phyloP scores from a whole-genome alignment of 352 stramenopile genomes.

The Globisporangium splendens region DNA sequence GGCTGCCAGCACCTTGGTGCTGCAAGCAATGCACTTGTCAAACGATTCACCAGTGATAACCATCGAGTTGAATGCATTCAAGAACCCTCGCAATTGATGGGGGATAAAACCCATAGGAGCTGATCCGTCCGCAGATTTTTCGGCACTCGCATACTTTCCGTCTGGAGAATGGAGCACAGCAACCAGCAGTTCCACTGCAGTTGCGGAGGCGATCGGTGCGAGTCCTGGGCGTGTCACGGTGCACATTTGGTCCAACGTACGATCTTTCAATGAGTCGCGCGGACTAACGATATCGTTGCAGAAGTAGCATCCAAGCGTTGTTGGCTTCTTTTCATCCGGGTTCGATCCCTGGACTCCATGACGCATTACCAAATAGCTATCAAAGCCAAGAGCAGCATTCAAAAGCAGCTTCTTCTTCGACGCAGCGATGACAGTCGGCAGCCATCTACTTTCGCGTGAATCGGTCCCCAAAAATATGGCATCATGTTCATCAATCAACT shows the following conservation, averaged over 20 bases:
- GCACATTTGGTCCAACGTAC: conserved; percentile 99
- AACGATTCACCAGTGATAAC: conserved; percentile 90
- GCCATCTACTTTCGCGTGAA: conserved; percentile 97
- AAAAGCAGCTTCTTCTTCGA: conserved; percentile 90
- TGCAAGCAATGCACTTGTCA: conserved; percentile 95
- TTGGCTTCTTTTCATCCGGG: conserved; percentile 9
- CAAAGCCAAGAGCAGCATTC: conserved; percentile 88
- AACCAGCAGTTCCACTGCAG: conserved; percentile 96
- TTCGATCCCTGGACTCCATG: conserved; percentile 74
- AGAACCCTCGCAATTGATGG: conserved; percentile 94
- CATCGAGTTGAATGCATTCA: conserved; percentile 89
- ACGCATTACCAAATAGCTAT: conserved; percentile 98
- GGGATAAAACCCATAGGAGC: conserved; percentile 84
- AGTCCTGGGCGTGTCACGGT: conserved; percentile 98
- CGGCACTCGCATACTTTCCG: conserved; percentile 63
- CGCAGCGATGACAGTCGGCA: conserved; percentile 95
- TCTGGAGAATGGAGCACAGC: conserved; percentile 92
- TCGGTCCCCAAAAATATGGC: conserved; percentile 98
- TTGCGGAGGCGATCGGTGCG: conserved; percentile 88
- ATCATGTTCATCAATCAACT: conserved; percentile 92
- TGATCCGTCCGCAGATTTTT: conserved; percentile 45
- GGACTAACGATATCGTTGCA: conserved; percentile 99
- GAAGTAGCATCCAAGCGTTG: conserved; percentile 96
- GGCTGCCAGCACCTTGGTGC: conserved; percentile 80
- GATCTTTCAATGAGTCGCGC: conserved; percentile 95